phyloP scores from a whole-genome alignment of 106 monocot genomes.

The Allium fistulosum region DNA sequence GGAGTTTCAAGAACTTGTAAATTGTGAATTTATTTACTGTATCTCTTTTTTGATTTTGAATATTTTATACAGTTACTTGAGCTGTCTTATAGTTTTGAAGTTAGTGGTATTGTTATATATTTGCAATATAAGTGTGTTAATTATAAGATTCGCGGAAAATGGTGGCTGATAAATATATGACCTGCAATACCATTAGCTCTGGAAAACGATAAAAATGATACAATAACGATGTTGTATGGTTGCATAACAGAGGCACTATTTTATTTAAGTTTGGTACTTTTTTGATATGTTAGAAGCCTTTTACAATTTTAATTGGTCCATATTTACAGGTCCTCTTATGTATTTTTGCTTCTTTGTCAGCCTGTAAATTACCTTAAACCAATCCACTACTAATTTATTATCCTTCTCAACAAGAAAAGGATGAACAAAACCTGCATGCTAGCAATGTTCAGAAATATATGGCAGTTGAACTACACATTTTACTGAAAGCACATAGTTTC shows the following conservation, averaged over 20 bases:
- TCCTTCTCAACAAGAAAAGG: slow-evolving; percentile 76
- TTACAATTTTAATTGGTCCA: not conserved
- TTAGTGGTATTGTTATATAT: too few species aligned
- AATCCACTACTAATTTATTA: slow-evolving; percentile 60
- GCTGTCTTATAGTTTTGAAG: too few species aligned
- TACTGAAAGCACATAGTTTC: not conserved
- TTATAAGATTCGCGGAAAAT: too few species aligned
- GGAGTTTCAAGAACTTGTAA: slow-evolving; percentile 71
- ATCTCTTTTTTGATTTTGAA: too few species aligned
- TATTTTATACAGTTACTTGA: too few species aligned
- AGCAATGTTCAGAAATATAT: slow-evolving; percentile 72
- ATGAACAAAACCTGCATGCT: slow-evolving; percentile 85
- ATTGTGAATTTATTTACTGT: not conserved
- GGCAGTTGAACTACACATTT: slow-evolving; percentile 60
- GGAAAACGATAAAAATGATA: too few species aligned
- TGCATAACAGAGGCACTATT: not conserved
- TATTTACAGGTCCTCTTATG: slow-evolving; percentile 59
- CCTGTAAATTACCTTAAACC: slow-evolving; percentile 75
- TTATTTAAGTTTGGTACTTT: not conserved
- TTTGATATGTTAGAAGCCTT: not conserved
- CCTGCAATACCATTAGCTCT: too few species aligned
- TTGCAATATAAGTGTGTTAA: too few species aligned
- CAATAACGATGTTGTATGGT: not conserved
- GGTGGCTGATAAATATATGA: too few species aligned
- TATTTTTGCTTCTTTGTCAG: slow-evolving; percentile 89